phyloP scores from a whole-genome alignment of 2,329 filamentous ascomycete species.

The Pseudopyricularia cyperi region DNA sequence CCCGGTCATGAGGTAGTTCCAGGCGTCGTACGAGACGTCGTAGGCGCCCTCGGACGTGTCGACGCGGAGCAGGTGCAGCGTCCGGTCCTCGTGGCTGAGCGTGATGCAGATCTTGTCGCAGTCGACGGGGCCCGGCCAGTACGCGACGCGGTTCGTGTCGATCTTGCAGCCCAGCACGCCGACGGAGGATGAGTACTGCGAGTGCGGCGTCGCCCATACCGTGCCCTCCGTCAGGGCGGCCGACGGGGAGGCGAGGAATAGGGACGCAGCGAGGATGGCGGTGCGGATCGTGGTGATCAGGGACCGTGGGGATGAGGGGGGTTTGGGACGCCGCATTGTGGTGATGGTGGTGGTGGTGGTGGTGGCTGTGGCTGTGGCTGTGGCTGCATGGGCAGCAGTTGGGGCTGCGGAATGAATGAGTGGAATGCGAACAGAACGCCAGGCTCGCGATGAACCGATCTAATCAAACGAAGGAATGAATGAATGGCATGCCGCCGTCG shows the following conservation, averaged over 20 bases:
- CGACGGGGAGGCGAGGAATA: not conserved
- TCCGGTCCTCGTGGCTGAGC: slow-evolving; percentile 32
- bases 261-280: not conserved
- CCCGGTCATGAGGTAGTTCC: slow-evolving; percentile 43
- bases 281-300: slow-evolving; percentile 1
- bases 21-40: slow-evolving; percentile 48
- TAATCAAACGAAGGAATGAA: not conserved
- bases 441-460: not conserved
- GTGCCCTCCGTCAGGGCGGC: not conserved
- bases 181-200: slow-evolving; percentile 40
- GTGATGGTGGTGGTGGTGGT: no score
- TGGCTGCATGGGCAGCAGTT: not conserved
- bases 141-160: slow-evolving; percentile 46
- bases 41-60: slow-evolving; percentile 42
- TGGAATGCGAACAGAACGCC: not conserved
- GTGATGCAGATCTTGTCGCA: slow-evolving; percentile 45
- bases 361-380: not conserved
- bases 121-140: slow-evolving; percentile 40
- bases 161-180: slow-evolving; percentile 49
- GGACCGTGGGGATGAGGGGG: not conserved
- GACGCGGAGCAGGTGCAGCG: slow-evolving; percentile 43
- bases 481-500: slow-evolving; percentile 1
- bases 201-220: slow-evolving; percentile 38
- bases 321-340: slow-evolving; percentile 1
- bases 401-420: not conserved